Base-by-base conservation (phyloP, 768 basidiomycete species). In the Russula compacta region DNA sequence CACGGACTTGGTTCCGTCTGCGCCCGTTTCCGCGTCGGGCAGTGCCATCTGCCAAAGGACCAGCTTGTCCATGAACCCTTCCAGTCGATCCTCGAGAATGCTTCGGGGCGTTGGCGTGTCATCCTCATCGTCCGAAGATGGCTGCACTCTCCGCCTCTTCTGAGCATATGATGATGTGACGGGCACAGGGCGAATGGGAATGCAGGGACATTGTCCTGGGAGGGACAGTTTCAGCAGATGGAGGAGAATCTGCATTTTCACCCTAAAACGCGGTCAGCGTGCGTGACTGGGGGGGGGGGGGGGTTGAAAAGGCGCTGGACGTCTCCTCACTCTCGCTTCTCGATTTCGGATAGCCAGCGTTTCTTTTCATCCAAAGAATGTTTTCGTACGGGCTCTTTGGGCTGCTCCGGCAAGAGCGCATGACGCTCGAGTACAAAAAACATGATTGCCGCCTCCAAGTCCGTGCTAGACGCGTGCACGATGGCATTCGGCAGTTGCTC, bases 211-310 rank as follows among this genome's bases (percentile, higher is more conserved):
- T 11, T 74, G 73, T 1, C 80, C 79, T 10, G 84, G 82, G 8
- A 89, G 74, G 10, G 84, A 83, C 2, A 90, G 74, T 54, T 84
- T 82, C 40, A 86, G 75, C 61, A 86, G 70, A 65, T 88, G 81
- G 1, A 92, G 74, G 1, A 91, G 75, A 50, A 90, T 85, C 70
- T 92, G 89, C 21, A 92, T 81, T 71, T 84, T 83, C 8, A 85
- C 81, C 71, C 89, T 92, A 64, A 36, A n/a, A 24, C 17, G 11
- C 24, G 24, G 14, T 14, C 8, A 19, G 35, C 6, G 6, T 10
- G 19, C 33, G 7, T 33, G 21, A 5, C 33, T 8, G 17, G 7
- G 50, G 4, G 36, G 14, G 17, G 32, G 8, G 38, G 40, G 21
- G 47, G 15, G 4, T 33, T 72, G 76, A 65, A 33, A 24, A 29